These are phyloP conservation scores for Ogataea hybrid DNA, from an alignment of 1,139 yeast genomes.

Conservation along the genomic window DNA sequence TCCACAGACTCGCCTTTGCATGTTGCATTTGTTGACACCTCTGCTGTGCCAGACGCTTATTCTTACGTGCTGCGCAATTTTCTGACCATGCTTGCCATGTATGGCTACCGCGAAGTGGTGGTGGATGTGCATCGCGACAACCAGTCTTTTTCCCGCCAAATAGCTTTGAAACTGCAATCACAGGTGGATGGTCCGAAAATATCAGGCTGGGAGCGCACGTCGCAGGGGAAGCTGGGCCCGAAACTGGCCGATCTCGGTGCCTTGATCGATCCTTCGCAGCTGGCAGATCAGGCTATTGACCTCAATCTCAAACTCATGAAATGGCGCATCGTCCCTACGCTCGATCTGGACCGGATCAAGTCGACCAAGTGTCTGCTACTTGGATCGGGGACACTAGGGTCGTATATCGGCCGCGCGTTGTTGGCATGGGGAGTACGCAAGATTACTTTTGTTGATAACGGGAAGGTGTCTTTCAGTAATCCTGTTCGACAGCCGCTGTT, in stretches of 20 bases:
- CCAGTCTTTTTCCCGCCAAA: slow-evolving; percentile 17
- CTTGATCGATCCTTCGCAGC: slow-evolving; percentile 71
- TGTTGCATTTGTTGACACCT: slow-evolving; percentile 53
- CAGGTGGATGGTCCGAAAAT: slow-evolving; percentile 33
- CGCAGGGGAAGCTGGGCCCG: slow-evolving; percentile 71
- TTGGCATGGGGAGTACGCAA: slow-evolving; percentile 92
- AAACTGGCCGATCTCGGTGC: slow-evolving; percentile 80
- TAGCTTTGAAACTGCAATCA: slow-evolving; percentile 9
- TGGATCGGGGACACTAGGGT: slow-evolving; percentile 98
- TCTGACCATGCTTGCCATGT: slow-evolving; percentile 49
- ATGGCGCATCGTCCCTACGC: slow-evolving; percentile 88
- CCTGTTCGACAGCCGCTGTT: slow-evolving; percentile 99
- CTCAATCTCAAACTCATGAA: slow-evolving; percentile 89
- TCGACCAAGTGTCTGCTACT: slow-evolving; percentile 64
- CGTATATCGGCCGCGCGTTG: slow-evolving; percentile 80
- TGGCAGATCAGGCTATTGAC: slow-evolving; percentile 92
- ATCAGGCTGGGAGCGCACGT: slow-evolving; percentile 90
- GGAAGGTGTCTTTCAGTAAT: slow-evolving; percentile 83
- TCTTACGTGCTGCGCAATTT: slow-evolving; percentile 69
- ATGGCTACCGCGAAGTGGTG: slow-evolving; percentile 38
- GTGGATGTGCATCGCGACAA: slow-evolving; percentile 39
- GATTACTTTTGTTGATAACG: slow-evolving; percentile 87
- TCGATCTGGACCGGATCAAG: slow-evolving; percentile 65
- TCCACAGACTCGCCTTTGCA: neutral
- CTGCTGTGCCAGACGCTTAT: slow-evolving; percentile 46